A percentile compares a stretch with the other conserved stretches of the same genome.
Conservation (phyloP, 495 filamentous ascomycete genomes). For the Tuber indicum region DNA sequence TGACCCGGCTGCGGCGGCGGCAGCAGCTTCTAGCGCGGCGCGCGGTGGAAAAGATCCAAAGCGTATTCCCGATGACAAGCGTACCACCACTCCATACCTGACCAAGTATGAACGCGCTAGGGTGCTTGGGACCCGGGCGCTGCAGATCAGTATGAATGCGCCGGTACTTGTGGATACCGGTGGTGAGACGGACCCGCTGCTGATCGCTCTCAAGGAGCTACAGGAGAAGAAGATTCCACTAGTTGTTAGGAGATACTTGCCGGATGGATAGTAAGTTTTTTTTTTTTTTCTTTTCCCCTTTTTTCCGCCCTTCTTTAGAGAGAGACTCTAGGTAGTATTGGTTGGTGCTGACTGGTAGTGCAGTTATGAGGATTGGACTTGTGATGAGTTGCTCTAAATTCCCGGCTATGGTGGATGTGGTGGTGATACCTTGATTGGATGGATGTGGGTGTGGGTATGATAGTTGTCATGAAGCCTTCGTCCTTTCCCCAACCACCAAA, state of each 20-base stretch:
- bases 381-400: conserved; percentile 66
- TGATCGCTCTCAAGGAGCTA: conserved; percentile 95
- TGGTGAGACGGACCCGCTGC: conserved; percentile 93
- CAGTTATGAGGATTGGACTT: conserved; percentile 99
- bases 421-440: not conserved
- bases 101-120: conserved; percentile 97
- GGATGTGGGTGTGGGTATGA: not conserved
- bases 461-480: not conserved
- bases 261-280: conserved; percentile 84
- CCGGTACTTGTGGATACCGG: conserved; percentile 94
- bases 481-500: not conserved
- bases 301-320: not conserved
- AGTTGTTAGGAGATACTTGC: conserved; percentile 87
- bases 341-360: conserved; percentile 11
- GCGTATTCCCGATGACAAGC: conserved; percentile 80
- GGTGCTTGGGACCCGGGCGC: conserved; percentile 81
- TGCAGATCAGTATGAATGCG: conserved; percentile 99
- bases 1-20: conserved; percentile 62
- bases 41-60: conserved; percentile 65
- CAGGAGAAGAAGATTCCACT: conserved; percentile 97
- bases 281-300: not conserved
- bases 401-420: not conserved
- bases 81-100: conserved; percentile 95
- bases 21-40: conserved; percentile 49
- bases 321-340: conserved; percentile 4